These are phyloP conservation scores for Paramecium sexaurelia DNA, from an alignment of 73 alveolate species.

Conservation along the genomic window DNA sequence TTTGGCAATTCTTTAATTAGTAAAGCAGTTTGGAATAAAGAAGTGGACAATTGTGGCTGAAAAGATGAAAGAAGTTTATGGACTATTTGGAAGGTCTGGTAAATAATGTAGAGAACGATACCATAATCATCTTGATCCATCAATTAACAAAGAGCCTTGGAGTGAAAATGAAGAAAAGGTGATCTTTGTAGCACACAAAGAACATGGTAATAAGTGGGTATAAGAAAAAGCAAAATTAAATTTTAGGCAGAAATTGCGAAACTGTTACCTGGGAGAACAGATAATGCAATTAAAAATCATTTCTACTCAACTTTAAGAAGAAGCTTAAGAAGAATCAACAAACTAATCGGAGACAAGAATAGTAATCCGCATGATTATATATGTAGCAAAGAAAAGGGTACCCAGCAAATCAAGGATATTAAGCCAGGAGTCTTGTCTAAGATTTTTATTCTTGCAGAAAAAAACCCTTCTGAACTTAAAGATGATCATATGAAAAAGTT, in stretches of 20 bases:
- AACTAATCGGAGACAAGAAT: slow-evolving; percentile 65
- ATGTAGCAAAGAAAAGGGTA: slow-evolving; percentile 53
- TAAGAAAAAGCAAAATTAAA: background rate
- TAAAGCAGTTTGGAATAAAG: slow-evolving; percentile 78
- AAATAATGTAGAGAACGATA: slow-evolving; percentile 98
- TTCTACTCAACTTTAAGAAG: slow-evolving; percentile 83
- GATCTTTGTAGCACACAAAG: slow-evolving; percentile 89
- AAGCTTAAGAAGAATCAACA: slow-evolving; percentile 68
- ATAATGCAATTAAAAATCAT: slow-evolving; percentile 83
- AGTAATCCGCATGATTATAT: slow-evolving; percentile 44
- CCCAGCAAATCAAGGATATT: slow-evolving; percentile 65
- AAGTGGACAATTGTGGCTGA: slow-evolving; percentile 88
- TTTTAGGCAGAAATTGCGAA: slow-evolving; percentile 66
- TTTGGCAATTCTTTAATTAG: slow-evolving; percentile 81
- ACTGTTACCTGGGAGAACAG: slow-evolving; percentile 75
- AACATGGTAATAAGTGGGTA: slow-evolving; percentile 96
- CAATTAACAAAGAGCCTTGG: slow-evolving; percentile 91
- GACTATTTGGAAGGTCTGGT: slow-evolving; percentile 86
- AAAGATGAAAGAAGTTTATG: slow-evolving; percentile 73
- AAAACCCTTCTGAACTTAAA: slow-evolving; percentile 57
- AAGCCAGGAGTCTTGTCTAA: slow-evolving; percentile 70
- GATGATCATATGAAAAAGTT: slow-evolving; percentile 67
- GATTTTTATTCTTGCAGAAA: slow-evolving; percentile 66
- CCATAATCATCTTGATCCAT: slow-evolving; percentile 97
- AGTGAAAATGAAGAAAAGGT: slow-evolving; percentile 93